Conservation (phyloP, 164 flowering plant genomes). For the Aristolochia contorta region DNA sequence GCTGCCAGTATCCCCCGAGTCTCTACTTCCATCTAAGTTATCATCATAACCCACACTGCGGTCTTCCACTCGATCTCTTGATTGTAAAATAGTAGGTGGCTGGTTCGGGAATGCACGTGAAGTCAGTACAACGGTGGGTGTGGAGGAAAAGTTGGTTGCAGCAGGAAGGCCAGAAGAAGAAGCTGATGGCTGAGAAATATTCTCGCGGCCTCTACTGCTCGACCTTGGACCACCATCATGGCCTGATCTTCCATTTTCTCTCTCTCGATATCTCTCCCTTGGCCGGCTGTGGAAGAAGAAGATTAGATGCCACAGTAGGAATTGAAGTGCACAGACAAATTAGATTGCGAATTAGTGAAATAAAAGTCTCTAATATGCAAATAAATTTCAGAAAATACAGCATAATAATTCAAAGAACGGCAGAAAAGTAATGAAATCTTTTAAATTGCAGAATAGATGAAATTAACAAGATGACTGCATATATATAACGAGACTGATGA, state of each 20-base stretch:
- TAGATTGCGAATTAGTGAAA: no score
- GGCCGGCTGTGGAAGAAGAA: constrained; percentile 32
- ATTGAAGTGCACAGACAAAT: no score
- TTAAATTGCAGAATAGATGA: background rate
- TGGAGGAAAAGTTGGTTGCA: constrained; percentile 10
- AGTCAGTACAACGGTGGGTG: constrained; percentile 48
- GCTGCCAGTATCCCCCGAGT: constrained; percentile 82
- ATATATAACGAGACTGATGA: no score
- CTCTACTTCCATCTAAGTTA: constrained; percentile 73
- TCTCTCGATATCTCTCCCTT: constrained; percentile 74
- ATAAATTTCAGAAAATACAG: no score
- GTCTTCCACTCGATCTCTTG: constrained; percentile 69
- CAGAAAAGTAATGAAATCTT: background rate
- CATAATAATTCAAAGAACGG: no score
- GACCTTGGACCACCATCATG: constrained; percentile 54
- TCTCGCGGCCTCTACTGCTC: constrained; percentile 26
- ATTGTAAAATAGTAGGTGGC: constrained; percentile 63
- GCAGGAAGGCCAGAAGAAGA: constrained; percentile 21
- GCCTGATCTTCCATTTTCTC: constrained; percentile 57
- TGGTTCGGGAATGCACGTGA: constrained; percentile 56
- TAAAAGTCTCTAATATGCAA: no score
- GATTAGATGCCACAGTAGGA: background rate
- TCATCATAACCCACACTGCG: constrained; percentile 67
- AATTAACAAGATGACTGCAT: no score
- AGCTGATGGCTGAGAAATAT: constrained; percentile 23